Percentiles rank a stretch among this genome's conserved stretches.
Conservation (phyloP, 73 alveolate species). For the Uronychia setigera region DNA sequence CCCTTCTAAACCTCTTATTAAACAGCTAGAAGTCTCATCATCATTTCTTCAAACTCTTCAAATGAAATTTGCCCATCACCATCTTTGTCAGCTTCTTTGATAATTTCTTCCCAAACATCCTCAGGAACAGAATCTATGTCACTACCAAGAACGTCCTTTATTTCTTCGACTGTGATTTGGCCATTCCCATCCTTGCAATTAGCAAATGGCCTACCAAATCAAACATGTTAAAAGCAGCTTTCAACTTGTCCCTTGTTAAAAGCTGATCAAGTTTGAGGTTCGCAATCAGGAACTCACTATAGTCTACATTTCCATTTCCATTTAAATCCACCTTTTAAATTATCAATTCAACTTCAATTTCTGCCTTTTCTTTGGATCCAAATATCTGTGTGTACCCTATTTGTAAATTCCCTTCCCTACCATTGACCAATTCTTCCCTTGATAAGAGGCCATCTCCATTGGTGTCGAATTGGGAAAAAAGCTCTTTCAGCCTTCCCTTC, state of each 20-base stretch:
- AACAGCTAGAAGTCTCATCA: too few species aligned
- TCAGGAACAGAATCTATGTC: slow-evolving; percentile 35
- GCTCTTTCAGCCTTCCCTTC: slow-evolving; percentile 41
- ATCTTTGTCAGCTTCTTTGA: slow-evolving; percentile 77
- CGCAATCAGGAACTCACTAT: slow-evolving; percentile 61
- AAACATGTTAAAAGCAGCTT: slow-evolving; percentile 35
- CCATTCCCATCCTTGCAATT: slow-evolving; percentile 73
- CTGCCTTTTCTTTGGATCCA: not conserved
- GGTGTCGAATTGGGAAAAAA: slow-evolving; percentile 75
- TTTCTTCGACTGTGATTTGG: slow-evolving; percentile 57
- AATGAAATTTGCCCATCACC: slow-evolving; percentile 78
- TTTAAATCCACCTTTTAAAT: slow-evolving; percentile 59
- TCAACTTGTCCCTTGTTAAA: slow-evolving; percentile 16
- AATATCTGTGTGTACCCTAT: not conserved
- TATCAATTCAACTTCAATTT: slow-evolving; percentile 42
- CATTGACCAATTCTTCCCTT: slow-evolving; percentile 70
- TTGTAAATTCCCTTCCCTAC: not conserved
- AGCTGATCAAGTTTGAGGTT: not conserved
- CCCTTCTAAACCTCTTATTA: slow-evolving; percentile 8
- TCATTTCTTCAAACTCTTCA: slow-evolving; percentile 72
- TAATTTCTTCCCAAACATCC: slow-evolving; percentile 65
- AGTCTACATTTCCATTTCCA: slow-evolving; percentile 70
- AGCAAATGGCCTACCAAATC: slow-evolving; percentile 48
- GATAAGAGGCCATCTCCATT: slow-evolving; percentile 92
- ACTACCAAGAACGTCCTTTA: slow-evolving; percentile 64